Conservation (phyloP, 306 rosid genomes). For the Acacia crassicarpa region DNA sequence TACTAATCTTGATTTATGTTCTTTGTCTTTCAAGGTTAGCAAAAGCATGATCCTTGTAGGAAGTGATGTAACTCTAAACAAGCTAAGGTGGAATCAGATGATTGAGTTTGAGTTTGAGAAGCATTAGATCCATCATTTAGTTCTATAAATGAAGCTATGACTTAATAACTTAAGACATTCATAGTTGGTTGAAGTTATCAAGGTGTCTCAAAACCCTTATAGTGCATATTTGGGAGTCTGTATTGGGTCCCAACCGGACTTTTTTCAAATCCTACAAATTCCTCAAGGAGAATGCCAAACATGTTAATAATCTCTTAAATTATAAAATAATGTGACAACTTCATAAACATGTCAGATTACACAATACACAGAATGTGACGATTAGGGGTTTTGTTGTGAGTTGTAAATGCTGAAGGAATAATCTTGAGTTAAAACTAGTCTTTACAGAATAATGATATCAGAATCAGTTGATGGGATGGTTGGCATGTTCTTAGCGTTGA, state of each 20-base stretch:
- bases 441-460: background rate
- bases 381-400: background rate
- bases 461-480: background rate
- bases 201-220: background rate
- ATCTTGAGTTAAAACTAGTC: background rate
- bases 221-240: background rate
- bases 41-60: slow-evolving; percentile 3
- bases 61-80: background rate
- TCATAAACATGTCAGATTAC: background rate
- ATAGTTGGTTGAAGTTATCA: background rate
- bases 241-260: background rate
- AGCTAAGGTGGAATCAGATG: background rate
- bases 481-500: background rate
- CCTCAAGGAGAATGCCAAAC: background rate
- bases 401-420: background rate
- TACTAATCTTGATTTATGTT: background rate
- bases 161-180: background rate
- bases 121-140: background rate
- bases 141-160: background rate
- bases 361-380: background rate
- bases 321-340: background rate
- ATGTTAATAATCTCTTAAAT: background rate
- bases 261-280: background rate
- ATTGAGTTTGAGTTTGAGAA: background rate
- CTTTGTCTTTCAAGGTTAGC: background rate